Base-by-base conservation (phyloP, 441 rosid genomes). In the Metrosideros polymorpha region DNA sequence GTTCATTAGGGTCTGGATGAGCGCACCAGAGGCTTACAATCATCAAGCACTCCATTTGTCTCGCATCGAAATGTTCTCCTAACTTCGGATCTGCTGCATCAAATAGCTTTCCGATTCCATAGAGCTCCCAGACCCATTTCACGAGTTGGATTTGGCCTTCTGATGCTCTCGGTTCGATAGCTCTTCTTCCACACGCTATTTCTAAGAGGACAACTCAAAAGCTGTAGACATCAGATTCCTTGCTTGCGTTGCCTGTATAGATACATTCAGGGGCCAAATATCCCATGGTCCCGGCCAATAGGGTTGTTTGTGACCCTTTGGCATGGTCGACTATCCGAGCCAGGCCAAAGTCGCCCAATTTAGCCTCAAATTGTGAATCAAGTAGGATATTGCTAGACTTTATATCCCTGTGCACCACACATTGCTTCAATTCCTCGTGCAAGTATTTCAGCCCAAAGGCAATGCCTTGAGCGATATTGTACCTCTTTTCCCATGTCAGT, bases 381-480 rank as follows among this genome's bases (percentile, higher is more conserved):
- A 87, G 84, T 50, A 85, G 30, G 9, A 87, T 32, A 49, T 87
- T 87, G 59, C 87, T 85, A 4, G 83, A 63, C 53, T 87, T 87
- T 59, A 85, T 71, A 71, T 85, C 89, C n/a, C 89, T 82, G 49
- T 87, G 89, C 71, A 87, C 63, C 4, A 87, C 61, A 2, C 83
- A 87, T n/a, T 82, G 83, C 13, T 83, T 63, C 85, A 77, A 82
- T 24, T 59, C 89, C 59, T 87, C 87, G 0, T 85, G 89, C 75
- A 87, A 76, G 85, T 87, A 87, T 19, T 18, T 52, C 29, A 91
- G 22, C 7, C 89, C 92, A 17, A 88, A 87, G 71, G 91, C 91
- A 5, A 91, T 43, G 59, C 87, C 92, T 43, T 53, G 86, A 24
- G 86, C 88, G 1, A 90, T 88, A 25, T 49, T 85, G 56, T 90